Evolutionary conservation across 768 basidiomycete genomes (phyloP), one percentile per base, ranked within the genome.

Genomic region (Leccinum barrowsii): DNA sequence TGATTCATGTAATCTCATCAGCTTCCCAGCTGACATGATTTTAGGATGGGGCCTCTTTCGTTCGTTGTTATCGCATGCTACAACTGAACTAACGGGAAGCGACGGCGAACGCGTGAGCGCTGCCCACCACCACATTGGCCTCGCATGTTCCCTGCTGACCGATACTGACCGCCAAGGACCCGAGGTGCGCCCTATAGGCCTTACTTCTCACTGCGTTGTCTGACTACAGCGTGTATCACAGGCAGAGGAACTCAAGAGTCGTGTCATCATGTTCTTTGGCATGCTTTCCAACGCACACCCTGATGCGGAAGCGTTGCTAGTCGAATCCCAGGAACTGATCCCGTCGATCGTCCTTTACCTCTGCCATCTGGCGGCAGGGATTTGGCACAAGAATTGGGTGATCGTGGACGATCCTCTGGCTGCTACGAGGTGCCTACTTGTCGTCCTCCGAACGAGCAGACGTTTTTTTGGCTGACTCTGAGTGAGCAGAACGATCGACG

Each of bases 381-480:
- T 92, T 15, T 92, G 87, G 86, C 86, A 90, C 65, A 85, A 86
- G 35, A 80, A 82, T 44, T 77, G 80, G 50, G 64, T 64, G 30
- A 65, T 84, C 13, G 65, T 78, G 24, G 62, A 67, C 15, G 74
- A 79, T 2, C 61, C 77, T 0, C 69, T 73, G 24, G 68, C 67
- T 22, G 56, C 59, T 49, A 64, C 66, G 17, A 73, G 72, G 72
- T 73, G 22, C 5, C 15, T 22, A 24, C 8, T 40, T 17, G 19
- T 12, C 26, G 26, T 52, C 48, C 46, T 1, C 13, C 47, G 47
- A 50, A 30, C 15, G 7, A 40, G 4, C 22, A 5, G 0, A 28
- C 10, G 2, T 28, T 10, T 54, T 54, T 8, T 44, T 17, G 3
- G 55, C 64, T 60, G 19, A 62, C 54, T 49, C 7, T 13, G 13